Conservation (phyloP, 768 basidiomycete species). For the Russula compacta region DNA sequence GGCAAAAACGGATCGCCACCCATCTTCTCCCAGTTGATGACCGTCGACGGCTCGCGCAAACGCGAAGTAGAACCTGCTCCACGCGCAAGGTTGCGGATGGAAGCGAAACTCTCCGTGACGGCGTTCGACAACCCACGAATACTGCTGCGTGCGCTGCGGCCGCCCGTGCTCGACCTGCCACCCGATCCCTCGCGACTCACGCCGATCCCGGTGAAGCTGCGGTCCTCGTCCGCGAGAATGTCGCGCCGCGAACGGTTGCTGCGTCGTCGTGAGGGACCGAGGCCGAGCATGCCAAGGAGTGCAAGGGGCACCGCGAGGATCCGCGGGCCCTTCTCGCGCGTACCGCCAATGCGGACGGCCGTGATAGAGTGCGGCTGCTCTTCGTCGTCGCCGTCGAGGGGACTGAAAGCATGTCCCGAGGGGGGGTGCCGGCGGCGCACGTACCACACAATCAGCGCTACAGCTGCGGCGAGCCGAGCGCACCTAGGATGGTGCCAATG, state of each 20-base stretch:
- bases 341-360: slow-evolving; percentile 19
- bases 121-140: slow-evolving; percentile 15
- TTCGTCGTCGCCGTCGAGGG: slow-evolving; percentile 28
- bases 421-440: slow-evolving; percentile 29
- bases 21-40: slow-evolving; percentile 19
- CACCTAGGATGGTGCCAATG: slow-evolving; percentile 53
- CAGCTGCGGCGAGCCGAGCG: slow-evolving; percentile 44
- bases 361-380: slow-evolving; percentile 27
- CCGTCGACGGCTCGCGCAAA: slow-evolving; percentile 3
- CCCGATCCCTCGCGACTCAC: slow-evolving; percentile 23
- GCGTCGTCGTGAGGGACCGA: slow-evolving; percentile 6
- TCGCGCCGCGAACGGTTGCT: slow-evolving; percentile 39
- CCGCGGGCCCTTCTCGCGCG: slow-evolving; percentile 21
- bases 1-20: slow-evolving; percentile 41
- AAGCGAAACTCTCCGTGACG: slow-evolving; percentile 15
- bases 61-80: neutral
- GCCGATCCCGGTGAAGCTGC: slow-evolving; percentile 26
- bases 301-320: slow-evolving; percentile 19
- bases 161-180: slow-evolving; percentile 1
- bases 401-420: slow-evolving; percentile 23
- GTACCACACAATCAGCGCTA: slow-evolving; percentile 37
- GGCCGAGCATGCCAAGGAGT: slow-evolving; percentile 30
- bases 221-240: slow-evolving; percentile 75
- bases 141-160: neutral
- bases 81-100: slow-evolving; percentile 13